Conservation (phyloP, 441 rosid species). For the Corymbia citriodora region DNA sequence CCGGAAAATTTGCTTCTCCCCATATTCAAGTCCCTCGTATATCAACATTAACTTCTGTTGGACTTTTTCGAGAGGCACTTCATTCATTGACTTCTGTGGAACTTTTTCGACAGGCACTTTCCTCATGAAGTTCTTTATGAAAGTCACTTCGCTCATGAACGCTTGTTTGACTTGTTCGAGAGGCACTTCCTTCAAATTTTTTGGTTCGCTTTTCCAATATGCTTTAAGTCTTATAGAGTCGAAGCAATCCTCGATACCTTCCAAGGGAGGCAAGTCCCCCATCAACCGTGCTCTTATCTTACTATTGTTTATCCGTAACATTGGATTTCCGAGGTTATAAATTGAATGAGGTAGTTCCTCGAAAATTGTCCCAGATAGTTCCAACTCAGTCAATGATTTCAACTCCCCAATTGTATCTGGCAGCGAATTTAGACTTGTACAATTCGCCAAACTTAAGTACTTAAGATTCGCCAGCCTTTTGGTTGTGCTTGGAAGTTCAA, state of each 20-base stretch:
- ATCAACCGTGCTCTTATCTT: no score
- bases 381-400: background rate
- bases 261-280: background rate
- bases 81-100: no score
- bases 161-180: no score
- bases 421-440: background rate
- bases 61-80: background rate
- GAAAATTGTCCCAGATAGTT: background rate
- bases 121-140: background rate
- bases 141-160: accelerated
- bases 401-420: background rate
- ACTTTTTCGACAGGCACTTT: no score
- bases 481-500: background rate
- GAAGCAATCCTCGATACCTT: background rate
- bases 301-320: background rate
- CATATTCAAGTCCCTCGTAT: background rate
- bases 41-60: background rate
- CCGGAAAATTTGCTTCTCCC: background rate
- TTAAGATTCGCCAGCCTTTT: background rate
- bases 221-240: background rate
- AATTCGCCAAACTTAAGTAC: background rate
- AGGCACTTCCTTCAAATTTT: background rate
- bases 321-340: background rate
- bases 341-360: background rate
- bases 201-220: background rate